Base-by-base conservation (phyloP, 371 early-diverging fungal genomes). In the Mortierella sp. region DNA sequence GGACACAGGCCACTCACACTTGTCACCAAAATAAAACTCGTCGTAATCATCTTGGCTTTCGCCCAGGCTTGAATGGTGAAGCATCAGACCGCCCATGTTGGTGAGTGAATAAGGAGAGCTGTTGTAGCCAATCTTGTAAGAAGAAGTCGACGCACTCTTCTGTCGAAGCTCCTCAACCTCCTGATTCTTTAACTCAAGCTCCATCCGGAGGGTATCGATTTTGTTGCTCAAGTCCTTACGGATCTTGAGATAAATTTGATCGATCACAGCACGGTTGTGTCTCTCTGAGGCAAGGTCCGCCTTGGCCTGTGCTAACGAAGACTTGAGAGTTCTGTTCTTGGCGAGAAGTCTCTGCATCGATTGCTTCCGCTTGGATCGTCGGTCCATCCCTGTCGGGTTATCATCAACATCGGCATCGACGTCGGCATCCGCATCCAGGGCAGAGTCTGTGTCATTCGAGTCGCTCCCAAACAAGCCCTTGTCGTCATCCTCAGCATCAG, bases 171-270 rank as follows among this genome's bases (percentile, higher is more conserved):
- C 55, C 26, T 71, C 64, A 64, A 76, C 59, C 4, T 75, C 71
- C 47, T 53, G 30, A 15, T 28, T 53, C 75, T 70, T 71, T 11
- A 57, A 61, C 46, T 76, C 76, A 37, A 76, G 56, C 60, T 71
- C 72, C 18, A 62, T 68, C 0, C 55, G 60, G 11, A 76, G 57
- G 12, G 63, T 64, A n/a, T 70, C 75, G 60, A 75, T 52, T 28
- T 70, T 70, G 26, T 19, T 43, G 57, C 64, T 70, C 18, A 77
- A 62, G n/a, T 69, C 73, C 66, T 72, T 72, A 46, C 57, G 64
- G 66, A 72, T 72, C 70, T 72, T 72, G 44, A 79, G 61, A 29
- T 79, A 72, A 7, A 72, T 69, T 37, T 79, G 69, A n/a, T 79
- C 79, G 21, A 79, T 72, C 51, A 68, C 44, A 2, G 72, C 72